A percentile compares a stretch with the other conserved stretches of the same genome.
Conservation (phyloP, 2,329 filamentous ascomycete species). For the Samsoniella hepiali region DNA sequence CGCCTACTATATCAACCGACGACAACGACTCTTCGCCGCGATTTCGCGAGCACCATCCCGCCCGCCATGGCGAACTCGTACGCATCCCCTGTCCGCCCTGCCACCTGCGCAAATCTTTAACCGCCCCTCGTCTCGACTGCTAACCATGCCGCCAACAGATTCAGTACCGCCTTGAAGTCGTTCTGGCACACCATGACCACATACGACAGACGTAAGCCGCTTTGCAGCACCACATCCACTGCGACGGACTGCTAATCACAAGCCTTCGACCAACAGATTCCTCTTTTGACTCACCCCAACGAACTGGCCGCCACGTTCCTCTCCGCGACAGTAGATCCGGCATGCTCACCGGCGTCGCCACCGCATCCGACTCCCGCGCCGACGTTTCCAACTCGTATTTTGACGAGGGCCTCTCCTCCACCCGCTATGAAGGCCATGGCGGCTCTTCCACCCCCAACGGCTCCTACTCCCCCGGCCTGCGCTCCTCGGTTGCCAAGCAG, state of each 20-base stretch:
- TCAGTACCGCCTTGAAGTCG: constrained; percentile 73
- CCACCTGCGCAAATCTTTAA: not conserved
- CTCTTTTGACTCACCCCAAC: constrained; percentile 86
- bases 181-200: constrained; percentile 93
- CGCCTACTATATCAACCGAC: not conserved
- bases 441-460: constrained; percentile 53
- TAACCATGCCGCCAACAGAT: constrained; percentile 38
- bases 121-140: not conserved
- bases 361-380: constrained; percentile 81
- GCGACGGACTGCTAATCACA: constrained; percentile 21
- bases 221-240: not conserved
- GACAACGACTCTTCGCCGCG: not conserved
- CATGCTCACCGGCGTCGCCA: constrained; percentile 82
- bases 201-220: constrained; percentile 61
- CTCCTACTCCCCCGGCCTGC: constrained; percentile 86
- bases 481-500: constrained; percentile 69
- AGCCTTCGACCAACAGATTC: constrained; percentile 61
- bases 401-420: constrained; percentile 62
- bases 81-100: not conserved
- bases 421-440: constrained; percentile 46
- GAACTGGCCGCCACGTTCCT: constrained; percentile 85
- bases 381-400: constrained; percentile 78
- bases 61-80: constrained; percentile 19
- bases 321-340: constrained; percentile 78
- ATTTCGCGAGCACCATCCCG: not conserved